Conservation (phyloP, 208 protist genomes). For the Angomonas deanei region DNA sequence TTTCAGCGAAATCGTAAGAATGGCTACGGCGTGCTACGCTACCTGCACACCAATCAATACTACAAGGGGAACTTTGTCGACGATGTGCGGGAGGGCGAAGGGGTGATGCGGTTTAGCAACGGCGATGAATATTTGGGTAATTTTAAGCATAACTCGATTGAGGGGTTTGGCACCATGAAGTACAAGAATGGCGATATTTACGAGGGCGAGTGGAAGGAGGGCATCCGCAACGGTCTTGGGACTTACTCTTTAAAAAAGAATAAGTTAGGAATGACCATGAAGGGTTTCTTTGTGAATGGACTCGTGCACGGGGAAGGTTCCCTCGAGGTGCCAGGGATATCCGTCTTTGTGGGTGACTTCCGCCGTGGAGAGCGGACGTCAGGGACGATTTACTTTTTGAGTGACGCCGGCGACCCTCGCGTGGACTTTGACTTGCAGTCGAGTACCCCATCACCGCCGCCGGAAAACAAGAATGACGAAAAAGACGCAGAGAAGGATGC, state of each 20-base stretch:
- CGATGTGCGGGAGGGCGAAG: conserved; percentile 69
- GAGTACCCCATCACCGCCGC: not conserved
- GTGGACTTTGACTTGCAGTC: not conserved
- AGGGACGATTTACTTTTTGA: conserved; percentile 72
- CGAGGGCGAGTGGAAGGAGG: conserved; percentile 77
- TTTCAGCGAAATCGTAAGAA: conserved; percentile 66
- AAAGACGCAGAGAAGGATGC: not conserved
- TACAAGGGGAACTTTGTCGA: conserved; percentile 70
- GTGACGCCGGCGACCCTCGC: conserved; percentile 2
- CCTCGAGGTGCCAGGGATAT: conserved; percentile 56
- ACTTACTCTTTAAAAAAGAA: conserved; percentile 76
- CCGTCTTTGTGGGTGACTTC: conserved; percentile 75
- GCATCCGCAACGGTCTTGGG: conserved; percentile 81
- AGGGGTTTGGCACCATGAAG: conserved; percentile 71
- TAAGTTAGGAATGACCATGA: conserved; percentile 40
- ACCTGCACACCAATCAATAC: conserved; percentile 46
- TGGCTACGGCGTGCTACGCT: conserved; percentile 58
- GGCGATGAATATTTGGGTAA: conserved; percentile 85
- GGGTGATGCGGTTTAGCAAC: conserved; percentile 70
- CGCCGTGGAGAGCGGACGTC: conserved; percentile 58
- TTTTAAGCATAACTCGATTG: conserved; percentile 55
- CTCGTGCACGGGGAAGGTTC: conserved; percentile 81
- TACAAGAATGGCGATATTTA: conserved; percentile 81
- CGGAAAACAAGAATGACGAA: not conserved
- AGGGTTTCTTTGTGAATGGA: conserved; percentile 73